Percentiles rank a stretch among this genome's conserved stretches.
These are phyloP conservation scores for Fraxinus sp. DNA, from an alignment of 305 asterid genomes.

Conservation along the genomic window DNA sequence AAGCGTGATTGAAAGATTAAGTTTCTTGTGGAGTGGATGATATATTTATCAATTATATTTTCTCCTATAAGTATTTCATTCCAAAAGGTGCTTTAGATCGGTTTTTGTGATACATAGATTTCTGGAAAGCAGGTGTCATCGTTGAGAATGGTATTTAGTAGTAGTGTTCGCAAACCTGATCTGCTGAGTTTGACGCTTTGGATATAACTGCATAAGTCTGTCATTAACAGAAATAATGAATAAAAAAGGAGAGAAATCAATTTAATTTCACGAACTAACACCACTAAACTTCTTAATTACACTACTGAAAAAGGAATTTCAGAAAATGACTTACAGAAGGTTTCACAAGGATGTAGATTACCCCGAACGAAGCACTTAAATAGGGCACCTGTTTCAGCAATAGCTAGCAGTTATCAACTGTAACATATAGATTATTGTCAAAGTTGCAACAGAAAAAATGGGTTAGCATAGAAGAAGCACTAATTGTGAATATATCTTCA, in stretches of 20 bases:
- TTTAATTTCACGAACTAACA: not conserved
- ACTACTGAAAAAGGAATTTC: not conserved
- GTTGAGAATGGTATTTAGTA: not conserved
- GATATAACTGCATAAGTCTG: conserved; percentile 93
- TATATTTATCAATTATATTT: not conserved
- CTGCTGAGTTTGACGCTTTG: conserved; percentile 56
- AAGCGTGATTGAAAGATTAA: not conserved
- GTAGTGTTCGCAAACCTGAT: conserved; percentile 59
- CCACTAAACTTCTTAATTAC: not conserved
- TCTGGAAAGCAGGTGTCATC: not conserved
- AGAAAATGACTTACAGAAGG: conserved; percentile 65
- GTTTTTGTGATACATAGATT: not conserved
- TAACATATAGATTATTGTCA: not conserved
- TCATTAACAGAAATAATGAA: not conserved
- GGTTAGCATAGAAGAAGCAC: not conserved
- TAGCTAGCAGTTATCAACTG: conserved; percentile 15
- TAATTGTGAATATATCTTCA: not conserved
- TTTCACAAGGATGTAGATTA: conserved; percentile 74
- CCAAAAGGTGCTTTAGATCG: not conserved
- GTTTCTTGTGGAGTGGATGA: not conserved
- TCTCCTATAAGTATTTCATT: not conserved
- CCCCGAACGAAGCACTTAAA: conserved; percentile 82
- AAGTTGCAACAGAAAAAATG: conserved; percentile 10
- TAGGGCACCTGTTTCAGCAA: conserved; percentile 74
- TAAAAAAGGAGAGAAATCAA: conserved; percentile 10